phyloP scores from a whole-genome alignment of 208 protist genomes.

The Herpetomonas muscarum region DNA sequence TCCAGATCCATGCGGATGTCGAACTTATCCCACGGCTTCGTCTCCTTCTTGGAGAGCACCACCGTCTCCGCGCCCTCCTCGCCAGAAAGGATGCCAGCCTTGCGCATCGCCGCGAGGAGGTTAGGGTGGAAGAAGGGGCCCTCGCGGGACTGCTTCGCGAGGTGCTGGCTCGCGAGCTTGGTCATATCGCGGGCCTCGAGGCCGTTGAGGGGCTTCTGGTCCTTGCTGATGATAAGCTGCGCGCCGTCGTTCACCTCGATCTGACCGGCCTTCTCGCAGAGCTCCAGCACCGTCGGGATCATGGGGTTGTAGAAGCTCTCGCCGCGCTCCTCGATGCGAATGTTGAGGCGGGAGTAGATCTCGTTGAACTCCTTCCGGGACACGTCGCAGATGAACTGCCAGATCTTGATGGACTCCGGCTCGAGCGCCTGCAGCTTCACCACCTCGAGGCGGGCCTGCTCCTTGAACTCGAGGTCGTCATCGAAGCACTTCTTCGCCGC shows the following conservation, averaged over 20 bases:
- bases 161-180: slow-evolving; percentile 72
- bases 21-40: slow-evolving; percentile 82
- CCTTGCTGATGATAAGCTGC: slow-evolving; percentile 77
- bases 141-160: slow-evolving; percentile 49
- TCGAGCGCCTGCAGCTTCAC: slow-evolving; percentile 89
- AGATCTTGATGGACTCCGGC: slow-evolving; percentile 73
- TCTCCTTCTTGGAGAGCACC: slow-evolving; percentile 83
- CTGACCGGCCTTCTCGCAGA: slow-evolving; percentile 77
- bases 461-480: slow-evolving; percentile 92
- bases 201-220: slow-evolving; percentile 46
- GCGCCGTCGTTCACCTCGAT: slow-evolving; percentile 85
- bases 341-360: slow-evolving; percentile 91
- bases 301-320: slow-evolving; percentile 97
- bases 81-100: slow-evolving; percentile 61
- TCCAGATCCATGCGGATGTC: slow-evolving; percentile 78
- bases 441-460: slow-evolving; percentile 84
- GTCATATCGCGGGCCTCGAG: slow-evolving; percentile 82
- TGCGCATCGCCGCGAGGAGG: slow-evolving; percentile 74
- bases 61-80: slow-evolving; percentile 75
- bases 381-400: slow-evolving; percentile 92
- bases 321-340: slow-evolving; percentile 86
- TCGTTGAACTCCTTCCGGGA: slow-evolving; percentile 91
- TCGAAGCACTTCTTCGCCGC: slow-evolving; percentile 94
- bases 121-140: slow-evolving; percentile 66
- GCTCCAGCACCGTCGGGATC: slow-evolving; percentile 79